Evolutionary conservation across 75 land plant genomes (phyloP).

Genomic region (Picea sitchensis): DNA sequence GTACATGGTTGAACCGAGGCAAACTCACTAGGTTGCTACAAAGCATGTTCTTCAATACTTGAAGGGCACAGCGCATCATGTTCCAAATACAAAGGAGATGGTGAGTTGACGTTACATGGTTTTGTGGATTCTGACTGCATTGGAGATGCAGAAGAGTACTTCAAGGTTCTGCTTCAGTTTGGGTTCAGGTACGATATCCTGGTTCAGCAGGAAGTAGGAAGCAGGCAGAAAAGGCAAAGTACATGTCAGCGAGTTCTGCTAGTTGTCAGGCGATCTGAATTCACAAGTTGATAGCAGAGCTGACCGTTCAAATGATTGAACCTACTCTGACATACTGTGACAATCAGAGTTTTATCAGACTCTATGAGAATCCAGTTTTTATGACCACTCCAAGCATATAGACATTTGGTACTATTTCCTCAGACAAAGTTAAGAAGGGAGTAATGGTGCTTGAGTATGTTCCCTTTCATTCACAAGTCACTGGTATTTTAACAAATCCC

Average conservation of each 20-base stretch:
- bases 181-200: not conserved
- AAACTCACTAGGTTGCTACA: too few relatives aligned
- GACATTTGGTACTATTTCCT: not conserved
- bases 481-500: too few relatives aligned
- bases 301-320: not conserved
- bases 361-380: too few relatives aligned
- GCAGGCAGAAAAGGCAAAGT: not conserved
- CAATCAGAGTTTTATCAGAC: not conserved
- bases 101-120: too few relatives aligned
- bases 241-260: not conserved
- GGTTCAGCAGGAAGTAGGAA: not conserved
- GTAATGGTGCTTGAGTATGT: not conserved
- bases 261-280: not conserved
- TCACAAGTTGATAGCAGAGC: not conserved
- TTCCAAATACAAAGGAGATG: too few relatives aligned
- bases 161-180: not conserved
- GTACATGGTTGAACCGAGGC: too few relatives aligned
- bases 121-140: not conserved
- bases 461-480: not conserved
- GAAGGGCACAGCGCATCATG: too few relatives aligned
- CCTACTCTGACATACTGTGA: not conserved
- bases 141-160: not conserved
- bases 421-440: not conserved
- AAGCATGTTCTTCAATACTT: too few relatives aligned
- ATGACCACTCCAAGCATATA: too few relatives aligned